Evolutionary conservation across 2,329 filamentous ascomycete species (phyloP), one percentile per base, ranked within the genome.

Genomic region (Canariomyces notabilis): DNA sequence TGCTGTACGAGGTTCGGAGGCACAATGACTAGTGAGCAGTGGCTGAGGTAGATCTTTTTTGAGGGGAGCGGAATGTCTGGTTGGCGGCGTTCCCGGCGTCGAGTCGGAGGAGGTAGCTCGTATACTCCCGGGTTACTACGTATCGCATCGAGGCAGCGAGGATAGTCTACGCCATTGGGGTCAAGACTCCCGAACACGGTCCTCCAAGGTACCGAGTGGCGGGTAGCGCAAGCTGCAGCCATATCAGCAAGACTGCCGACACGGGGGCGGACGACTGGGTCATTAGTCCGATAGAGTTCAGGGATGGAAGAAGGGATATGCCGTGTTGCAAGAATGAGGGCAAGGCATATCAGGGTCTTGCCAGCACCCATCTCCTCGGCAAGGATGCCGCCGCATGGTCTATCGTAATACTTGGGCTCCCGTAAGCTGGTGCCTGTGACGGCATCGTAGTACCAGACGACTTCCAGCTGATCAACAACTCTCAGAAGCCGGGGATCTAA

Each of bases 321-420:
- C 56, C 78, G 81, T 0, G 88, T 95, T 2, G 88, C 83, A 20
- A 94, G 70, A 32, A 96, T 82, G 2, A 89, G 68, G 6, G 84
- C 75, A 15, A 97, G 68, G 53, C 86, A 91, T 9, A 96, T 95
- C 20, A 96, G 67, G 0, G 91, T 96, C 68, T 96, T 97, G 0
- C 91, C 90, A 0, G 77, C 69, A 5, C 84, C 85, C 86, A 90
- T 90, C 53, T 87, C 83, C 60, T 93, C 87, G 0, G 86, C 85
- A 12, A 89, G 68, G 12, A 91, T 85, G 2, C 89, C 91, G 26
- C 90, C 89, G 48, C 76, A 74, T 5, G 83, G 77, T 20, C 80
- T 76, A 36, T 93, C 88, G 56, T 91, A 95, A 48, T 79, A 77
- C 2, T 77, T 75, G 9, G 86, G 82, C n/a, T 85, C 77, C 29